Evolutionary conservation across 495 filamentous ascomycete species (phyloP), one percentile per base, ranked within the genome.

Genomic region (Penicillium herquei): DNA sequence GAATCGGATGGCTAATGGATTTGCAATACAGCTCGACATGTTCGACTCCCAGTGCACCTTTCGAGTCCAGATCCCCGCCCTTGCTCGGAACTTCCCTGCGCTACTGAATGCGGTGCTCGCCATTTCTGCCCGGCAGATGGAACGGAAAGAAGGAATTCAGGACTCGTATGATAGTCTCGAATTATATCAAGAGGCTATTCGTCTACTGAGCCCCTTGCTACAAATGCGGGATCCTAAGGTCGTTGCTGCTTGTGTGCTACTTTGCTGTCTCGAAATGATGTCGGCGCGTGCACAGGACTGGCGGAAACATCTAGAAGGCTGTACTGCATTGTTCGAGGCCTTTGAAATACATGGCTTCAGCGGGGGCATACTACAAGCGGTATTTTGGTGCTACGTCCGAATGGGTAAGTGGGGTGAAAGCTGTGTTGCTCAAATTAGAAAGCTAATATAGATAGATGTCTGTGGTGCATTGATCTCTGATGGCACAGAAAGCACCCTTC

Each of bases 371-470:
- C 35, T 70, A 47, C 75, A 74, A 45, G 77, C 75, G 12, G 61
- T 78, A 0, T 80, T 80, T 40, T 80, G 77, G 77, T 80, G 76
- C 47, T 79, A 75, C 57, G 75, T 73, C 18, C 59, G 76, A 30
- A 80, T 80, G 73, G 75, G 69, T 73, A 33, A 37, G 44, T 14
- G 30, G 13, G 34, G 16, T n/a, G 13, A n/a, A n/a, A 21, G 30
- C 0, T 17, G n/a, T 30, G 12, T 45, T 6, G 4, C 12, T 46
- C 44, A 10, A 8, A 21, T 3, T 6, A 10, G 10, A 17, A 13
- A 35, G 10, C 41, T 65, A 26, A 58, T 43, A 31, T 49, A 16
- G 26, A 33, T 57, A 75, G 72, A 80, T 64, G 51, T 78, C 32
- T 80, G 76, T 43, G 76, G 72, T 46, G 76, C 73, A 3, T 63